phyloP scores from a whole-genome alignment of 768 basidiomycete species.

The Mycena polygramma region DNA sequence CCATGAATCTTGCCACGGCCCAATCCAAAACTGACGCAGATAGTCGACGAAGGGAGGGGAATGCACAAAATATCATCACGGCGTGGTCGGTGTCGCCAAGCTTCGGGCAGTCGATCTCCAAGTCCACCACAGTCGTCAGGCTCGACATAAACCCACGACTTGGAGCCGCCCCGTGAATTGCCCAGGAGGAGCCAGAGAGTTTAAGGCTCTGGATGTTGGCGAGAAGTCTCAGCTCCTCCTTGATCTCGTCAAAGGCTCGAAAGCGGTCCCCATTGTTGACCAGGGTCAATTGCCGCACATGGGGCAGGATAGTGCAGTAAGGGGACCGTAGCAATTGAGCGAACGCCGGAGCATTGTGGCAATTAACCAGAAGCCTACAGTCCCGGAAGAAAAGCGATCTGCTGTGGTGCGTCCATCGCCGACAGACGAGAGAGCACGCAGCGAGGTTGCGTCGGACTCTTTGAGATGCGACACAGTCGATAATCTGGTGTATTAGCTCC shows the following conservation, averaged over 20 bases:
- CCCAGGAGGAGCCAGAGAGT: conserved; percentile 12
- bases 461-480: conserved; percentile 13
- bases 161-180: conserved; percentile 13
- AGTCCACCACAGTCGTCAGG: conserved; percentile 16
- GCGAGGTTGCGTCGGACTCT: not conserved
- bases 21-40: not conserved
- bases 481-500: conserved; percentile 13
- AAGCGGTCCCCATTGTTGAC: not conserved
- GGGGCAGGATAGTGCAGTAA: conserved; percentile 12
- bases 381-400: conserved; percentile 14
- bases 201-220: not conserved
- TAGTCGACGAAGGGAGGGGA: conserved; percentile 12
- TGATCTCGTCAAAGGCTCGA: not conserved
- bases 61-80: conserved; percentile 12
- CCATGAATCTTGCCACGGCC: too few relatives aligned
- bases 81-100: conserved; percentile 25
- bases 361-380: conserved; percentile 9
- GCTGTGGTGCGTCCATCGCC: conserved; percentile 12
- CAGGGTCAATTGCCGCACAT: conserved; percentile 15
- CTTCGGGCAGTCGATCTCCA: conserved; percentile 8
- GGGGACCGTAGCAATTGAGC: conserved; percentile 15
- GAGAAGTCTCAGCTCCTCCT: conserved; percentile 13
- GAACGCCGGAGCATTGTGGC: not conserved
- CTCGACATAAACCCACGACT: conserved; percentile 17
- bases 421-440: conserved; percentile 14